phyloP scores from a whole-genome alignment of 2,329 filamentous ascomycete species.

The Apiospora rasikravindrae region DNA sequence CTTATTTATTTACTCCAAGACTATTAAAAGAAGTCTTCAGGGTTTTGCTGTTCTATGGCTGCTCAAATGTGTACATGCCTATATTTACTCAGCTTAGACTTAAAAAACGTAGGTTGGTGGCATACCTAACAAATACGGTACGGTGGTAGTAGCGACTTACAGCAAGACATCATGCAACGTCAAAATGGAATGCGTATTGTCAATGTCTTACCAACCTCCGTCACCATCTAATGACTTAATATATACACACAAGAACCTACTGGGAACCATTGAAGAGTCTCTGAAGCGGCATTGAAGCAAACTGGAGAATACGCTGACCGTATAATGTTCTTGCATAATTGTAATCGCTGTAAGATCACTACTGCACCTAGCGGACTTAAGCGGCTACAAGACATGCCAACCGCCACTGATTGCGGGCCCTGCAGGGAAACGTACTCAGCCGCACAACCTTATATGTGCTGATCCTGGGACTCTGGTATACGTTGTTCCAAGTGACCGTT shows the following conservation, averaged over 20 bases:
- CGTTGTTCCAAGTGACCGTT: background rate
- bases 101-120: background rate
- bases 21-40: background rate
- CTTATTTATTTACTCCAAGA: background rate
- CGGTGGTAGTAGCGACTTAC: background rate
- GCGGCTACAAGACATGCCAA: background rate
- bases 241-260: background rate
- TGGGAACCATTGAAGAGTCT: background rate
- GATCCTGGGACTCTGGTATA: background rate
- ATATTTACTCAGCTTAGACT: background rate
- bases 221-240: background rate
- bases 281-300: background rate
- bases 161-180: background rate
- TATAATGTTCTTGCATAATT: background rate
- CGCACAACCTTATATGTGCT: background rate
- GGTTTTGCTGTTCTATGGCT: background rate
- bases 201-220: background rate
- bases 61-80: no score
- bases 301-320: background rate
- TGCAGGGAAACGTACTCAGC: background rate
- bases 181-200: background rate
- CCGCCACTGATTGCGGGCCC: background rate
- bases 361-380: conserved; percentile 5
- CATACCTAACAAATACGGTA: background rate
- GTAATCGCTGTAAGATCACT: background rate